Evolutionary conservation across 164 flowering plant species (phyloP).

Genomic region (Magnolia kwangsiensis): DNA sequence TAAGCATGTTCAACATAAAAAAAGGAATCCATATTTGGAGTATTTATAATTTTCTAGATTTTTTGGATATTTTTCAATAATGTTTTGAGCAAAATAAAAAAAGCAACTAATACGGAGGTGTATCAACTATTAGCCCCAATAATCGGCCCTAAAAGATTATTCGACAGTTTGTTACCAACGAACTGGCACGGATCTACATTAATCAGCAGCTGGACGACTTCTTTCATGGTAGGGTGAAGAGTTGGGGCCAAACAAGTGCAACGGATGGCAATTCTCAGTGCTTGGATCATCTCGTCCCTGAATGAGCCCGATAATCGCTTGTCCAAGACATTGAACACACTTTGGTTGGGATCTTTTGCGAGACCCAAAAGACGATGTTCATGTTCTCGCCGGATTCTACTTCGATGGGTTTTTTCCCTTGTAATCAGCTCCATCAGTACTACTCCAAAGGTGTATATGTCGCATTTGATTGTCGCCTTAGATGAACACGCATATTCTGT

Average conservation of each 20-base stretch:
- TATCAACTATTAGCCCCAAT: no score
- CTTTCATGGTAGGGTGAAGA: constrained; percentile 85
- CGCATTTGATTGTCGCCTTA: no score
- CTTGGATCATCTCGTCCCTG: constrained; percentile 76
- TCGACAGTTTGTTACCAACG: no score
- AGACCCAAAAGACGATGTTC: constrained; percentile 77
- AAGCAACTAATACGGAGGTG: no score
- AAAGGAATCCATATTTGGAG: no score
- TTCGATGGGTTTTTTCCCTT: constrained; percentile 87
- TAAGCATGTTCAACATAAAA: no score
- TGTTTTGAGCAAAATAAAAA: no score
- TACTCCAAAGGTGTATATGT: no score
- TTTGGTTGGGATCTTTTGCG: constrained; percentile 34
- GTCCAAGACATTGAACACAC: constrained; percentile 57
- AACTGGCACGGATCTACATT: constrained; percentile 42
- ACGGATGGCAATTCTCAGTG: constrained; percentile 35
- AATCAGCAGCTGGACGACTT: constrained; percentile 69
- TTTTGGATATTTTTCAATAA: no score
- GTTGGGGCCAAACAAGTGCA: constrained; percentile 41
- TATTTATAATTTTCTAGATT: no score
- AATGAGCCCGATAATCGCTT: constrained; percentile 48
- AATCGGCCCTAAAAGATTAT: no score
- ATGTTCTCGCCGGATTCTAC: constrained; percentile 84
- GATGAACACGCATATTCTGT: constrained; percentile 82
- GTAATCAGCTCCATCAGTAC: constrained; percentile 66